Conservation (phyloP, 192 early-diverging fungal genomes). For the Backusella psychrophila region DNA sequence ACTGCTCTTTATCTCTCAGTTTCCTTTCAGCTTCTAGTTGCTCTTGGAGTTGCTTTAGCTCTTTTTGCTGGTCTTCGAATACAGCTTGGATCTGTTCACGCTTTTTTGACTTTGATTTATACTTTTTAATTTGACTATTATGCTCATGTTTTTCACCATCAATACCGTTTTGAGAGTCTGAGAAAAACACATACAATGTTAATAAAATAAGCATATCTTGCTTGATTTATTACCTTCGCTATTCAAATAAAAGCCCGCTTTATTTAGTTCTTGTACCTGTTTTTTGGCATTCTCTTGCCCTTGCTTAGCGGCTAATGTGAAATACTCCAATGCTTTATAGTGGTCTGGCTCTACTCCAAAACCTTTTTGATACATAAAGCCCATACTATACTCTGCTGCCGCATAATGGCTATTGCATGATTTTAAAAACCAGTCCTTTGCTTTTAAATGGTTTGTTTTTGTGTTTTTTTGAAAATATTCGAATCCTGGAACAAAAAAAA, state of each 20-base stretch:
- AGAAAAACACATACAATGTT: neutral
- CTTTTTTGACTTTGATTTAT: neutral
- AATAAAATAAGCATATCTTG: neutral
- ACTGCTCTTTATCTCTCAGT: neutral
- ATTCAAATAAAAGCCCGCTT: conserved; percentile 1
- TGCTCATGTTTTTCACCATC: neutral
- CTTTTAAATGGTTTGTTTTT: conserved; percentile 2
- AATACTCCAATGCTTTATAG: neutral
- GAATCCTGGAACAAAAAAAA: neutral
- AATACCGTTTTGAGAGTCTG: neutral
- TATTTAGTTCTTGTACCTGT: neutral
- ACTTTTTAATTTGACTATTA: neutral
- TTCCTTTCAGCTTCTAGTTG: neutral
- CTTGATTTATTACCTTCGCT: neutral
- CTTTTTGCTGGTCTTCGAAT: neutral
- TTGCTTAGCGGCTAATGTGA: neutral
- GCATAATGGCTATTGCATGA: neutral
- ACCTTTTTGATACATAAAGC: neutral
- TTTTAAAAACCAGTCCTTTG: conserved; percentile 3
- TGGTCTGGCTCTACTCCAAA: neutral
- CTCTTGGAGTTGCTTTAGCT: neutral
- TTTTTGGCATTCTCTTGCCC: neutral
- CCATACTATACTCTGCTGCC: neutral
- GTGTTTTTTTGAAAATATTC: neutral
- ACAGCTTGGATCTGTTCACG: neutral